phyloP scores from a whole-genome alignment of 345 rosid species.

The Psidium friedrichsthalianum region DNA sequence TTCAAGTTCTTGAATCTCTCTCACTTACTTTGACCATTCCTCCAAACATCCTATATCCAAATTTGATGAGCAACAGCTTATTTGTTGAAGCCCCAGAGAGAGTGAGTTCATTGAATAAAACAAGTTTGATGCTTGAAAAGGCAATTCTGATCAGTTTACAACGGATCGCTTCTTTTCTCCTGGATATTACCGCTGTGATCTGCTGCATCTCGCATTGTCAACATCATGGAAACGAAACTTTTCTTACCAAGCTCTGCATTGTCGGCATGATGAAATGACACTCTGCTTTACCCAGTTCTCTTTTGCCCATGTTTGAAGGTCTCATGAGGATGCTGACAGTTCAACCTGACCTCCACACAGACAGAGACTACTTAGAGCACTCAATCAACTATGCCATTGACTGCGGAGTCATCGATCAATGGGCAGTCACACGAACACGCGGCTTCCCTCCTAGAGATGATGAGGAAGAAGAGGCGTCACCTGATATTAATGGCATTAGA shows the following conservation, averaged over 20 bases:
- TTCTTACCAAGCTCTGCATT: not conserved
- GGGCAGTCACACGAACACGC: conserved; percentile 44
- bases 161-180: not conserved
- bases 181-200: not conserved
- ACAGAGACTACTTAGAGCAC: conserved; percentile 53
- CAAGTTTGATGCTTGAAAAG: not conserved
- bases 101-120: not conserved
- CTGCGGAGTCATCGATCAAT: conserved; percentile 80
- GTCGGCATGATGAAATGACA: not conserved
- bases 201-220: not conserved
- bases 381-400: conserved; percentile 61
- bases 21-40: not conserved
- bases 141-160: not conserved
- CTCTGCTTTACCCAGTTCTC: not conserved
- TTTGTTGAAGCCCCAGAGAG: not conserved
- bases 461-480: conserved; percentile 37
- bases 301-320: conserved; percentile 28
- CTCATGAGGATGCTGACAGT: conserved; percentile 77
- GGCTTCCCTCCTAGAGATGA: conserved; percentile 76
- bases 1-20: not conserved
- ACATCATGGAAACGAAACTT: not conserved
- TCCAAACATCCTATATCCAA: not conserved
- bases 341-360: conserved; percentile 54
- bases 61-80: not conserved
- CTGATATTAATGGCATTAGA: conserved; percentile 42